phyloP scores from a whole-genome alignment of 2,329 filamentous ascomycete genomes.

The Diaporthe ampelina region DNA sequence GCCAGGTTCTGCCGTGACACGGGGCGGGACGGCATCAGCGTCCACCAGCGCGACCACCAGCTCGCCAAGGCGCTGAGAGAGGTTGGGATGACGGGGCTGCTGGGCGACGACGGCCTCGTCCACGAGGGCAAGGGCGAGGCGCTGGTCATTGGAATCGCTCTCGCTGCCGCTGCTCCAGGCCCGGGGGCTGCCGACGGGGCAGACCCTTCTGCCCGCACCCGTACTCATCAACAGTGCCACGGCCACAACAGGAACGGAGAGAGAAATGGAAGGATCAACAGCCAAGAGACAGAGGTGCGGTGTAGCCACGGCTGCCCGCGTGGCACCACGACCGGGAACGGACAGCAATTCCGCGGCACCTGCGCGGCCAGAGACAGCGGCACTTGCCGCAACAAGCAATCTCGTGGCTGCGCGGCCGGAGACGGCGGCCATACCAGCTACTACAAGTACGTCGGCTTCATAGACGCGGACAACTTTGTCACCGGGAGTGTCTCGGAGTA shows the following conservation, averaged over 20 bases:
- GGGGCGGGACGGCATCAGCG: conserved; percentile 44
- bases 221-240: background rate
- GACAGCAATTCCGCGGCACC: conserved; percentile 7
- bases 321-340: conserved; percentile 1
- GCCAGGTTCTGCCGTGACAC: conserved; percentile 43
- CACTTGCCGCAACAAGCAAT: conserved; percentile 19
- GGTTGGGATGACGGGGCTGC: conserved; percentile 45
- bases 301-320: conserved; percentile 10
- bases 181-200: background rate
- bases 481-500: conserved; percentile 51
- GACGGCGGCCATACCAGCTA: conserved; percentile 25
- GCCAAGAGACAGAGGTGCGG: conserved; percentile 3
- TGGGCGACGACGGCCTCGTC: conserved; percentile 44
- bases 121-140: conserved; percentile 51
- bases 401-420: background rate
- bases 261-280: conserved; percentile 20
- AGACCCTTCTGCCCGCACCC: conserved; percentile 31
- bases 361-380: conserved; percentile 15
- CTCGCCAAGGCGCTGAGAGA: conserved; percentile 46
- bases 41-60: conserved; percentile 49
- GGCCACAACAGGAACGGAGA: conserved; percentile 16
- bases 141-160: conserved; percentile 50
- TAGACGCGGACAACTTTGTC: conserved; percentile 52
- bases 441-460: conserved; percentile 50
- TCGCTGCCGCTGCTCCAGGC: conserved; percentile 45